Conservation (phyloP, 805 yeast species). For the Ogataea pilisensis region DNA sequence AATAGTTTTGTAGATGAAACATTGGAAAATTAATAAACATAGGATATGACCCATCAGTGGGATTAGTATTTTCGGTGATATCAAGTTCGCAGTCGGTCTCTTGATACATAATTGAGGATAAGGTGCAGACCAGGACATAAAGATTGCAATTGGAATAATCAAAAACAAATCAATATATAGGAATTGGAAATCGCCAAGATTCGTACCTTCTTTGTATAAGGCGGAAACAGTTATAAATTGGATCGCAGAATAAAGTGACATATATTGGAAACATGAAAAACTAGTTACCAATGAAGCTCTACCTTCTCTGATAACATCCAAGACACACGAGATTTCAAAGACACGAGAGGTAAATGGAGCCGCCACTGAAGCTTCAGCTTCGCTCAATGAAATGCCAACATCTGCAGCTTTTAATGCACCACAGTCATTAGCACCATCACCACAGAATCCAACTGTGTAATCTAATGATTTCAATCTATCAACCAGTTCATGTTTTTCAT, state of each 20-base stretch:
- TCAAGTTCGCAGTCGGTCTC: slow-evolving; percentile 91
- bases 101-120: slow-evolving; percentile 54
- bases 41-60: slow-evolving; percentile 80
- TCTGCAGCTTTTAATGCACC: slow-evolving; percentile 98
- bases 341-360: slow-evolving; percentile 93
- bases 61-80: slow-evolving; percentile 79
- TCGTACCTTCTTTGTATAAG: slow-evolving; percentile 82
- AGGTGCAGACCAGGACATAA: slow-evolving; percentile 97
- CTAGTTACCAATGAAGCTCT: slow-evolving; percentile 92
- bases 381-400: slow-evolving; percentile 92
- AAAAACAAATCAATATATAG: slow-evolving; percentile 87
- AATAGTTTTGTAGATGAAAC: slow-evolving; percentile 58
- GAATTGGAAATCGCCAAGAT: slow-evolving; percentile 95
- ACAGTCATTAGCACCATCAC: slow-evolving; percentile 99
- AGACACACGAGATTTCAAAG: slow-evolving; percentile 89
- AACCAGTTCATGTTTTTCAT: slow-evolving; percentile 94
- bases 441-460: slow-evolving; percentile 95
- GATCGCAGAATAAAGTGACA: slow-evolving; percentile 95
- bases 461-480: slow-evolving; percentile 79
- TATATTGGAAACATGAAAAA: slow-evolving; percentile 94
- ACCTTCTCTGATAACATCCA: slow-evolving; percentile 90
- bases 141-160: slow-evolving; percentile 91
- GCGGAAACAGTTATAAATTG: slow-evolving; percentile 88
- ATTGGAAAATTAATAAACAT: slow-evolving; percentile 60
- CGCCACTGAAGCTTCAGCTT: slow-evolving; percentile 98